Evolutionary conservation across 306 rosid genomes (phyloP).

Genomic region (Calophaca sinica): DNA sequence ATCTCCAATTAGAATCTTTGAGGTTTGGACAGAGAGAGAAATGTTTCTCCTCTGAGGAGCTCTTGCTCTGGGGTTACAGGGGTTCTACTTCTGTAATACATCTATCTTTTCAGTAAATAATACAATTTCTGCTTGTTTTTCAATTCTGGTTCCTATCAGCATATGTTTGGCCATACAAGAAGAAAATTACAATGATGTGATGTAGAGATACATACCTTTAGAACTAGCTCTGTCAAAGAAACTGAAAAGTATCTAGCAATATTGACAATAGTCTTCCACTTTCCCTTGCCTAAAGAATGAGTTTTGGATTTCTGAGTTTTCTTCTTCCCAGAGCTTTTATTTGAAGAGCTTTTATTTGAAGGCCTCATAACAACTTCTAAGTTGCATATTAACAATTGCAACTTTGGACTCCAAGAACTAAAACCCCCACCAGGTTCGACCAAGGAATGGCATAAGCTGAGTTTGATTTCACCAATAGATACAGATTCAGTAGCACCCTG

Average conservation of each 20-base stretch:
- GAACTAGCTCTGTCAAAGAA: conserved; percentile 69
- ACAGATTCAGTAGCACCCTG: conserved; percentile 89
- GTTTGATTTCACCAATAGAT: conserved; percentile 83
- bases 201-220: conserved; percentile 67
- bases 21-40: no score
- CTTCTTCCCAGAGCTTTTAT: conserved; percentile 57
- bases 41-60: no score
- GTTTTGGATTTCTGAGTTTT: conserved; percentile 63
- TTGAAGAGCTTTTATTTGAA: conserved; percentile 71
- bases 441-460: conserved; percentile 72
- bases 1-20: no score
- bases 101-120: no score
- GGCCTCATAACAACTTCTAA: conserved; percentile 76
- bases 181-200: conserved; percentile 20
- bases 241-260: conserved; percentile 83
- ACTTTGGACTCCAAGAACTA: conserved; percentile 77
- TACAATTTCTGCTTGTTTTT: no score
- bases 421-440: conserved; percentile 61
- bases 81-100: no score
- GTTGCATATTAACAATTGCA: conserved; percentile 77
- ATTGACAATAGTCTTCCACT: conserved; percentile 75
- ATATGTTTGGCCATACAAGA: conserved; percentile 5
- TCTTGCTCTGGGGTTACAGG: no score
- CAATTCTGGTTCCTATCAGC: no score
- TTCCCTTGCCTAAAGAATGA: conserved; percentile 68